Evolutionary conservation across 352 stramenopile species (phyloP).

Genomic region (Pythium folliculosum): DNA sequence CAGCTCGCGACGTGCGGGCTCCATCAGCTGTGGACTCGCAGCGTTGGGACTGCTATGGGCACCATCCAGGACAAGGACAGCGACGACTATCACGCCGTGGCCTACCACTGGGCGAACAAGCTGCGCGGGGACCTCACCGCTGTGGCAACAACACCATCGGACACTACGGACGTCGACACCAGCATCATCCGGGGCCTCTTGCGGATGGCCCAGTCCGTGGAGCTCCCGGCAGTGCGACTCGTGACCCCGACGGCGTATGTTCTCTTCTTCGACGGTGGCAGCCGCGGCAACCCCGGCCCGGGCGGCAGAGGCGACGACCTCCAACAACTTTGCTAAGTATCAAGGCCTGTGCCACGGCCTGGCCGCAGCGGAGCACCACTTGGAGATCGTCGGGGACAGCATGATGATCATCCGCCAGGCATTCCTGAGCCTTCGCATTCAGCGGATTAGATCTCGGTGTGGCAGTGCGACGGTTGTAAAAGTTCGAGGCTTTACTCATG

Average conservation of each 20-base stretch:
- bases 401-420: conserved; percentile 15
- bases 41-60: neutral
- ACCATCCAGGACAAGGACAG: neutral
- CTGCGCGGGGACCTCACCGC: neutral
- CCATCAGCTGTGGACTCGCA: neutral
- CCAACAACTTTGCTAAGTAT: conserved; percentile 19
- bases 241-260: neutral
- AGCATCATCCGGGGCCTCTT: neutral
- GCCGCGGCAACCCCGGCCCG: conserved; percentile 4
- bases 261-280: conserved; percentile 12
- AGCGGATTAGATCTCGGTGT: too few relatives aligned
- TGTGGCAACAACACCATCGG: neutral
- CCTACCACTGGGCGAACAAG: neutral
- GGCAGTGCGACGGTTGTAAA: too few relatives aligned
- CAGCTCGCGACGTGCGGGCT: neutral
- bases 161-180: neutral
- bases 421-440: too few relatives aligned
- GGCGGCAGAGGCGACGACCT: neutral
- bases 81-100: neutral
- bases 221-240: neutral
- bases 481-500: too few relatives aligned
- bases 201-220: neutral
- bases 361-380: neutral
- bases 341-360: conserved; percentile 7
- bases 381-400: conserved; percentile 15